Conservation (phyloP, 768 basidiomycete species). For the Crassisporium funariophilum region DNA sequence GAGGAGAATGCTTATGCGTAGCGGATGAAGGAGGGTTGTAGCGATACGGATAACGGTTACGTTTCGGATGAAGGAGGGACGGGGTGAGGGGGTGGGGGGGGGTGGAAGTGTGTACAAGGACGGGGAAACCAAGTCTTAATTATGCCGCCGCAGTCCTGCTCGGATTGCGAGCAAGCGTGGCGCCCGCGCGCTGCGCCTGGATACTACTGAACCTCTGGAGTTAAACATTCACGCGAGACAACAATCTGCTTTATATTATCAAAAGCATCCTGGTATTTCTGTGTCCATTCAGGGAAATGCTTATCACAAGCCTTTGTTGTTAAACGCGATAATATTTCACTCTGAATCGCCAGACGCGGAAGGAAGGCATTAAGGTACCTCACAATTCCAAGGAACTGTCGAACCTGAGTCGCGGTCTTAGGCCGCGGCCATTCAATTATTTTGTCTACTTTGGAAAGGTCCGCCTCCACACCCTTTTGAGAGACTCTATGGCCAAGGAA, state of each 20-base stretch:
- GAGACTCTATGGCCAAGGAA: slow-evolving; percentile 36
- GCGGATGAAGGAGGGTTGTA: too few relatives aligned
- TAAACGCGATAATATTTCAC: not conserved
- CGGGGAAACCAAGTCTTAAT: not conserved
- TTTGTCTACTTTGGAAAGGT: slow-evolving; percentile 24
- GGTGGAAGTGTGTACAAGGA: not conserved
- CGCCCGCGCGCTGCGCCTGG: not conserved
- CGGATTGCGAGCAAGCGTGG: not conserved
- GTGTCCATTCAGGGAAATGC: slow-evolving; percentile 23
- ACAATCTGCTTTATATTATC: slow-evolving; percentile 25
- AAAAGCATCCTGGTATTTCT: slow-evolving; percentile 15
- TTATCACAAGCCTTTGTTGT: slow-evolving; percentile 9
- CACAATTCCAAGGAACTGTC: slow-evolving; percentile 30
- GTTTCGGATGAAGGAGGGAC: too few relatives aligned
- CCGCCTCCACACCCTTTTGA: slow-evolving; percentile 26
- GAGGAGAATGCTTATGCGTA: too few relatives aligned
- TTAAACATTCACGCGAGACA: slow-evolving; percentile 24
- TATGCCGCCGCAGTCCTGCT: not conserved
- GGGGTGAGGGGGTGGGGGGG: too few relatives aligned
- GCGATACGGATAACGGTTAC: too few relatives aligned
- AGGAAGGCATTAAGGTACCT: slow-evolving; percentile 29
- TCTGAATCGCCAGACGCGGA: slow-evolving; percentile 16
- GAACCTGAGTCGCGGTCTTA: slow-evolving; percentile 20
- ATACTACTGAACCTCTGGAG: slow-evolving; percentile 1
- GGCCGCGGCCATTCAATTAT: slow-evolving; percentile 33